Conservation (phyloP, 352 stramenopile genomes). For the Elongisporangium undulatum region DNA sequence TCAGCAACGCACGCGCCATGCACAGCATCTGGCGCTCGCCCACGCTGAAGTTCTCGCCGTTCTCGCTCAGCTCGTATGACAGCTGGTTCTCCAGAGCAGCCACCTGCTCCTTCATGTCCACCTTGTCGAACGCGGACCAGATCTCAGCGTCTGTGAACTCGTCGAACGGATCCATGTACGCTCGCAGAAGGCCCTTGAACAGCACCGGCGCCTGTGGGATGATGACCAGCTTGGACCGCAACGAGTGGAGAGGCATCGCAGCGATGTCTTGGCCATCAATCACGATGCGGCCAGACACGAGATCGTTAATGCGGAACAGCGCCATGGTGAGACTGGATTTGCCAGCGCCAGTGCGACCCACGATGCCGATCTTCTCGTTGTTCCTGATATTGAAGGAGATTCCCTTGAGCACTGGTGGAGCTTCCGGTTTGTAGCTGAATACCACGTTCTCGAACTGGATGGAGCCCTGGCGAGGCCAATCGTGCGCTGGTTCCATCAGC, state of each 20-base stretch:
- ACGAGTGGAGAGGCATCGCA: constrained; percentile 18
- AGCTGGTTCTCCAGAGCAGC: constrained; percentile 5
- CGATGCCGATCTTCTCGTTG: constrained; percentile 76
- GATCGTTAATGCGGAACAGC: constrained; percentile 86
- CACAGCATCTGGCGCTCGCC: constrained; percentile 92
- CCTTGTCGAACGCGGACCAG: constrained; percentile 37
- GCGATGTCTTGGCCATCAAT: constrained; percentile 39
- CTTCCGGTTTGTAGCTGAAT: constrained; percentile 70
- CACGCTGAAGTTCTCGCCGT: constrained; percentile 34
- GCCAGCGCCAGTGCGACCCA: constrained; percentile 82
- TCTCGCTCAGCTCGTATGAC: constrained; percentile 31
- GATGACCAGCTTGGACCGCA: constrained; percentile 30
- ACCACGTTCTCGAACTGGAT: constrained; percentile 81
- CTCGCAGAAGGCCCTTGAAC: constrained; percentile 85
- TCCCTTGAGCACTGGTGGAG: constrained; percentile 35
- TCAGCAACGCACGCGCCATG: constrained; percentile 88
- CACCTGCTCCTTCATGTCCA: constrained; percentile 45
- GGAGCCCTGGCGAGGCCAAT: constrained; percentile 68
- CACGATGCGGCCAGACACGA: constrained; percentile 37
- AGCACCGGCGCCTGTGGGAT: constrained; percentile 79
- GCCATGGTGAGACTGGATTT: constrained; percentile 85
- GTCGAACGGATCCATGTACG: constrained; percentile 89
- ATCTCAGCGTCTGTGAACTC: constrained; percentile 76
- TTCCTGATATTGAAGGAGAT: constrained; percentile 49
- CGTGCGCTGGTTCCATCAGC: constrained; percentile 11